Base-by-base conservation (phyloP, 116 monocot genomes). In the Trichopus zeylanicus region DNA sequence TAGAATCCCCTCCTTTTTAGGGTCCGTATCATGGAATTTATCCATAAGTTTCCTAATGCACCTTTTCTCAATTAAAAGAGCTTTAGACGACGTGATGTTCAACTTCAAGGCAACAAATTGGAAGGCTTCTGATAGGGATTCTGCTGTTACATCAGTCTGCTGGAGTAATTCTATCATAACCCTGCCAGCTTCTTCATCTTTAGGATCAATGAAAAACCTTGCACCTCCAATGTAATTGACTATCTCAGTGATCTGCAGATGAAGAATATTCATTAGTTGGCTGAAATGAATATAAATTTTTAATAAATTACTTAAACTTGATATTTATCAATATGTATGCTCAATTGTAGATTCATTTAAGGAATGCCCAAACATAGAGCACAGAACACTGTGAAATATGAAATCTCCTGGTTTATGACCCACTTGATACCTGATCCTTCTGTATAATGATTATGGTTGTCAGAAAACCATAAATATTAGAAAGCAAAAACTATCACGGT, bases 51-150 rank as follows among this genome's bases (percentile, higher is more conserved):
- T 91, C 64, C 73, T 77, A 34, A 91, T 61, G 6, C 79, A 76
- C 68, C 97, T 78, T 72, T 69, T 87, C 71, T 97, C 97, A 51
- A 87, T 60, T 51, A 97, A 78, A 69, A 90, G 71, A 42, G 74
- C 68, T 70, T 73, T 87, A 13, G 84, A 59, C 59, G 97, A 80
- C 24, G 66, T 78, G 22, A 97, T 70, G 25, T 85, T 71, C 53
- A 97, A 75, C 26, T 29, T 79, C 49, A 53, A 71, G 75, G 75
- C 67, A 54, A 75, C 91, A 56, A 62, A 63, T 42, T 71, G 67
- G 26, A 91, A 82, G 46, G 84, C 73, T 52, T 77, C 63, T 7
- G 73, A 60, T 68, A 85, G 81, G 20, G 67, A 37, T 9, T 80
- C 80, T 64, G 84, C 77, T 42, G 67, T 78, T 55, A 75, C 65